phyloP scores from a whole-genome alignment of 345 rosid species.

The Psidium guajava region DNA sequence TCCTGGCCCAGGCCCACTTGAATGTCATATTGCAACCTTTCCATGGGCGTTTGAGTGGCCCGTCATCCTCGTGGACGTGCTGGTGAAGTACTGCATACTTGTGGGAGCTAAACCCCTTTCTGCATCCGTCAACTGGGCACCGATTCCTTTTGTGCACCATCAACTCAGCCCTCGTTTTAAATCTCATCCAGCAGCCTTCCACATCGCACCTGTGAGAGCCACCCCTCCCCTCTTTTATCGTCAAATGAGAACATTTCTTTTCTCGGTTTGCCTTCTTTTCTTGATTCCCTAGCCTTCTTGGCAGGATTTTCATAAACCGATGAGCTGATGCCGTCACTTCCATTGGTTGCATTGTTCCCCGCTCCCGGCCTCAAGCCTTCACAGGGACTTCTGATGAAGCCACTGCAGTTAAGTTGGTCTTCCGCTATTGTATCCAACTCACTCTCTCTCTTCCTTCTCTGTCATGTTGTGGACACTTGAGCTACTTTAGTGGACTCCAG shows the following conservation, averaged over 20 bases:
- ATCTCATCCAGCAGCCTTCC: slow-evolving; percentile 87
- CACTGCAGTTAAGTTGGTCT: slow-evolving; percentile 13
- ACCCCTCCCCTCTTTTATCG: slow-evolving; percentile 19
- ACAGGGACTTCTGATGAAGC: slow-evolving; percentile 87
- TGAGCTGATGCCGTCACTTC: slow-evolving; percentile 9
- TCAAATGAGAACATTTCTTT: slow-evolving; percentile 1
- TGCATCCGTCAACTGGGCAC: slow-evolving; percentile 74
- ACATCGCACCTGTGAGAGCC: slow-evolving; percentile 45
- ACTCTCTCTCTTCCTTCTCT: slow-evolving; percentile 43
- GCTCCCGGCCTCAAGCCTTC: slow-evolving; percentile 93
- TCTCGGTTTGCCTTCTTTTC: not conserved
- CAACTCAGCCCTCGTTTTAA: slow-evolving; percentile 56
- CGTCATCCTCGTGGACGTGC: slow-evolving; percentile 80
- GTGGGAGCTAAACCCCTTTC: slow-evolving; percentile 79
- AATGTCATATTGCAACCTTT: slow-evolving; percentile 83
- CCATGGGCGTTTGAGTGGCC: slow-evolving; percentile 89
- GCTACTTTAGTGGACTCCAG: slow-evolving; percentile 8
- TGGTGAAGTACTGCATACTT: slow-evolving; percentile 69
- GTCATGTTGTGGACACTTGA: not conserved
- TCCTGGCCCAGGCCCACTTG: slow-evolving; percentile 99
- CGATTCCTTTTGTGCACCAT: slow-evolving; percentile 60
- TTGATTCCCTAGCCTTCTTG: slow-evolving; percentile 25
- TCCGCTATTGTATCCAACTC: slow-evolving; percentile 31
- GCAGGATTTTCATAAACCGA: slow-evolving; percentile 10
- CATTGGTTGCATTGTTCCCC: slow-evolving; percentile 17